Conservation (phyloP, 2,329 filamentous ascomycete genomes). For the Aspergillus luchuensis region DNA sequence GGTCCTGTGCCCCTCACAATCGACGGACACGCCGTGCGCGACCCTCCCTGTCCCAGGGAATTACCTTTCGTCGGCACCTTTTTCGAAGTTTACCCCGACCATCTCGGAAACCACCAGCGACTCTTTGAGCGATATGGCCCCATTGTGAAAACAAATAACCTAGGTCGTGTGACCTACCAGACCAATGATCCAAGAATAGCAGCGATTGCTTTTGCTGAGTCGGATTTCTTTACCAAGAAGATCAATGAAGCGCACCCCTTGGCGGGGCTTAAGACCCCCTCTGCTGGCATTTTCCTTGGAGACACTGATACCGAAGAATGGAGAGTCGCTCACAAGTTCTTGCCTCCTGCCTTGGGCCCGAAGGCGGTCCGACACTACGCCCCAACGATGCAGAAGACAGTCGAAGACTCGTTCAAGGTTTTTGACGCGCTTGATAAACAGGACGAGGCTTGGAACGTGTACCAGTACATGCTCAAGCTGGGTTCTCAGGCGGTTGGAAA, state of each 20-base stretch:
- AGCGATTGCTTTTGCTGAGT: slow-evolving; percentile 51
- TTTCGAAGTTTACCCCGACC: slow-evolving; percentile 60
- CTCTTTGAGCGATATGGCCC: slow-evolving; percentile 58
- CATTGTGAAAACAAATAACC: slow-evolving; percentile 55
- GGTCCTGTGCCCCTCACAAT: slow-evolving; percentile 28
- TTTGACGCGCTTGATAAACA: slow-evolving; percentile 53
- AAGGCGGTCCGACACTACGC: slow-evolving; percentile 64
- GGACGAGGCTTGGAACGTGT: slow-evolving; percentile 51
- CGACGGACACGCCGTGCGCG: slow-evolving; percentile 30
- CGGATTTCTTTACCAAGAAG: slow-evolving; percentile 57
- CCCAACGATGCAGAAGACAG: slow-evolving; percentile 59
- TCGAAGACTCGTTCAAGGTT: slow-evolving; percentile 54
- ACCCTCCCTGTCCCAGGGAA: slow-evolving; percentile 25
- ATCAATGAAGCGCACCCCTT: slow-evolving; percentile 44
- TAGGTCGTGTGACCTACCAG: slow-evolving; percentile 54
- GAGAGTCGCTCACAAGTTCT: slow-evolving; percentile 60
- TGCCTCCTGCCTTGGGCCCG: slow-evolving; percentile 60
- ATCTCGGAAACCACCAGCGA: slow-evolving; percentile 59
- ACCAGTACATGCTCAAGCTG: slow-evolving; percentile 54
- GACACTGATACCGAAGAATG: slow-evolving; percentile 38
- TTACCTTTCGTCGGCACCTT: slow-evolving; percentile 54
- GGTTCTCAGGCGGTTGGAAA: slow-evolving; percentile 49
- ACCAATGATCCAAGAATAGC: slow-evolving; percentile 55
- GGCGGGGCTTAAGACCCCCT: slow-evolving; percentile 27
- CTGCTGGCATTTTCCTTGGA: slow-evolving; percentile 35